Percentiles rank a stretch among this genome's conserved stretches.
These are phyloP conservation scores for Aureobasidium sp. DNA, from an alignment of 2,329 filamentous ascomycete species.

Conservation along the genomic window DNA sequence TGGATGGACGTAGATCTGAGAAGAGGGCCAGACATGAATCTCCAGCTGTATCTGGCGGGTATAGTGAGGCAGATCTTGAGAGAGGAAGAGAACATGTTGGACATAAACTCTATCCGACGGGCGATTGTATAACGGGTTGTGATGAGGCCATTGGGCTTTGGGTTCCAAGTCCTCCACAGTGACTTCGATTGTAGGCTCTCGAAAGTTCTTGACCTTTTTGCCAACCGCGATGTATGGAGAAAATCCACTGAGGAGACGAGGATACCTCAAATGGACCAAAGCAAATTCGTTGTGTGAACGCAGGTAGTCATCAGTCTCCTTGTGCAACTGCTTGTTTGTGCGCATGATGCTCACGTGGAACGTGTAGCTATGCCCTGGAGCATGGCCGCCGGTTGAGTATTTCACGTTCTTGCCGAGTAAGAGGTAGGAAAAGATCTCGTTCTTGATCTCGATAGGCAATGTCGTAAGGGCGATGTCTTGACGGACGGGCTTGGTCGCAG, in stretches of 20 bases:
- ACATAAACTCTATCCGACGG: not conserved
- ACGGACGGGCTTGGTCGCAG: not conserved
- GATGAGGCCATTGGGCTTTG: not conserved
- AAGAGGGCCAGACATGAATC: not conserved
- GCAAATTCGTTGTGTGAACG: not conserved
- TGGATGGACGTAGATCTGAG: not conserved
- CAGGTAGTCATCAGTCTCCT: not conserved
- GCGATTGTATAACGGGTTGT: not conserved
- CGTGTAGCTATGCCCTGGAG: not conserved
- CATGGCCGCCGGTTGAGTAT: not conserved
- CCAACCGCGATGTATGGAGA: not conserved
- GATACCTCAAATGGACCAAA: not conserved
- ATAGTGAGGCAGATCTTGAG: not conserved
- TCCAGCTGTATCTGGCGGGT: not conserved
- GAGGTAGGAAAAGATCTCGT: conserved; percentile 3
- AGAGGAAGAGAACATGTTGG: not conserved
- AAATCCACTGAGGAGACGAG: not conserved
- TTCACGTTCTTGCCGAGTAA: not conserved
- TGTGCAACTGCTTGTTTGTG: not conserved
- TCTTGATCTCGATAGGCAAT: not conserved
- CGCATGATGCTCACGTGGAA: not conserved
- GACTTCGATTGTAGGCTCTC: not conserved
- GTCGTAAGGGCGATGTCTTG: not conserved
- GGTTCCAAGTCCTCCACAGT: not conserved
- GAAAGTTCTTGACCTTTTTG: not conserved